Conservation (phyloP, 306 rosid genomes). For the Quercus agrifolia region DNA sequence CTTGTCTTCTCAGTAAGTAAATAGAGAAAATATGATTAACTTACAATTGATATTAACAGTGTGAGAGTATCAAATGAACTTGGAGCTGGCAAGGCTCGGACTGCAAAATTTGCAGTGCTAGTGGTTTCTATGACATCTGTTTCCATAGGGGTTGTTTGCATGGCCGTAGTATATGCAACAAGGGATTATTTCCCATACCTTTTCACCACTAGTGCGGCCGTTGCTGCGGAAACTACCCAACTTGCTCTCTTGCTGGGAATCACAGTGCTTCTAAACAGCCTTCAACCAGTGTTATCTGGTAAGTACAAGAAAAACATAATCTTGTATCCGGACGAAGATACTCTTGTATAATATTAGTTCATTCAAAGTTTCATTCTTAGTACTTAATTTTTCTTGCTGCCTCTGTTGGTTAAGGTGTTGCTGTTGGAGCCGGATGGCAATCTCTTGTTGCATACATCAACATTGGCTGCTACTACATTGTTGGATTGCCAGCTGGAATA, state of each 20-base stretch:
- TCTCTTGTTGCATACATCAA: constrained; percentile 75
- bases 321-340: background rate
- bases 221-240: constrained; percentile 63
- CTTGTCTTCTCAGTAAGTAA: background rate
- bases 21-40: background rate
- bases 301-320: background rate
- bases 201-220: constrained; percentile 58
- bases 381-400: background rate
- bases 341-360: background rate
- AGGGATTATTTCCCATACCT: constrained; percentile 58
- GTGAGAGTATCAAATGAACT: constrained; percentile 91
- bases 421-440: constrained; percentile 93
- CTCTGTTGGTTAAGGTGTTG: constrained; percentile 59
- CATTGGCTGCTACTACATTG: constrained; percentile 58
- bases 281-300: constrained; percentile 80
- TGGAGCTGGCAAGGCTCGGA: constrained; percentile 52
- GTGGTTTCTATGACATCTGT: constrained; percentile 72
- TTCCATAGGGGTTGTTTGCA: constrained; percentile 48
- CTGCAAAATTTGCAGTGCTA: constrained; percentile 60
- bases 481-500: constrained; percentile 82
- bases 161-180: constrained; percentile 42
- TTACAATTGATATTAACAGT: constrained; percentile 32
- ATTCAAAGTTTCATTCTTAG: too few relatives aligned
- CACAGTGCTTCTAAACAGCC: constrained; percentile 69
- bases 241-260: constrained; percentile 56